Base-by-base conservation (phyloP, 1,284 basidiomycete species). In the Apiotrichum veenhuisii region DNA sequence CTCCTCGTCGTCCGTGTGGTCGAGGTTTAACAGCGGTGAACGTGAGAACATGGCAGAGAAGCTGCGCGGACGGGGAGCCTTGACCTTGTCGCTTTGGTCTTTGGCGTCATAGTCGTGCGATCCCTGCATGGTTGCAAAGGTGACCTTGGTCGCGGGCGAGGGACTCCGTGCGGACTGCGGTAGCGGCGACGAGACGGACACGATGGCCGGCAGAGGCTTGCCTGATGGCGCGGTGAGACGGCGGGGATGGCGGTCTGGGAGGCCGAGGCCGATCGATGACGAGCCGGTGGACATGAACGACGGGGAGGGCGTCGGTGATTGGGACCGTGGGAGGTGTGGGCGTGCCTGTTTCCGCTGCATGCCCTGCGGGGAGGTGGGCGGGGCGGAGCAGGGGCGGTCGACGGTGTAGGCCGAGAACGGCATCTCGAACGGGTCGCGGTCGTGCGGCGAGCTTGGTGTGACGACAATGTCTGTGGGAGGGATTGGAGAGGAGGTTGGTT, bases 121-220 rank as follows among this genome's bases (percentile, higher is more conserved):
- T 15, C 30, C 37, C 27, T 58, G 63, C 58, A 38, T 67, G 61
- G 8, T 58, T 62, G 54, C 73, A 33, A 40, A 75, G 0, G 65
- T 62, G 27, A 76, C 70, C 30, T 62, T 66, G 2, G 64, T 36
- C 2, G 20, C 34, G 2, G 46, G 66, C 11, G 54, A 52, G 0
- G 72, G 70, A 53, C 69, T 76, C 7, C 48, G 23, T 0, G 68
- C 49, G 1, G 72, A 57, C 5, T 62, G 63, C 1, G 72, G 72
- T 11, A 73, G 50, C 0, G 74, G 74, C 9, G 72, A 71, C 1
- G 72, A 74, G 17, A 76, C 74, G 22, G 69, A 64, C 23, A 63
- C 50, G 22, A 50, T 50, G 8, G 50, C 43, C 1, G 41, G 26
- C 12, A 42, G 47, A 0, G 46, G 50, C 17, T 26, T 43, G 18